These are phyloP conservation scores for Choiromyces venosus DNA, from an alignment of 495 filamentous ascomycete species.

Conservation along the genomic window DNA sequence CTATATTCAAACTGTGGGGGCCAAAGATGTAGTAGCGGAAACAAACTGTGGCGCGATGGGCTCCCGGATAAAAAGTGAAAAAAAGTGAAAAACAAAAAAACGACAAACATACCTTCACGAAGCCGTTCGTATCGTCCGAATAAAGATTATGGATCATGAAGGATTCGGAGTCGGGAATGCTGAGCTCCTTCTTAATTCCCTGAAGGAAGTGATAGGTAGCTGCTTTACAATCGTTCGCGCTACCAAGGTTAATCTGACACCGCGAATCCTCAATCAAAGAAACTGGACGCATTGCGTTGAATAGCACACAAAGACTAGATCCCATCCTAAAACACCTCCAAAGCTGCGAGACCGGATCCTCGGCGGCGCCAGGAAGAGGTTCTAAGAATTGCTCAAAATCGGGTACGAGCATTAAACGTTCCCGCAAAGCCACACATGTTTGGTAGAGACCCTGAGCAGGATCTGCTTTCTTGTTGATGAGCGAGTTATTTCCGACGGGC, in stretches of 20 bases:
- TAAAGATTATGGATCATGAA: conserved; percentile 90
- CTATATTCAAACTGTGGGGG: background rate
- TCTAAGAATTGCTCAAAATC: conserved; percentile 66
- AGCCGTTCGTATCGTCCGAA: conserved; percentile 90
- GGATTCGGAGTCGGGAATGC: conserved; percentile 70
- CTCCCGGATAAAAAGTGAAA: background rate
- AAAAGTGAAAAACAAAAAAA: background rate
- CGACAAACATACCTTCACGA: conserved; percentile 69
- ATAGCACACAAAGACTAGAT: conserved; percentile 78
- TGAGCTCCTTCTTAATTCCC: conserved; percentile 64
- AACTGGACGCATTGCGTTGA: conserved; percentile 70
- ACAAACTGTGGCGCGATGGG: background rate
- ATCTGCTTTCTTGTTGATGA: conserved; percentile 91
- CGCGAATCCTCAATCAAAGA: conserved; percentile 58
- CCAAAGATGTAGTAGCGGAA: background rate
- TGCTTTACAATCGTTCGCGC: conserved; percentile 47
- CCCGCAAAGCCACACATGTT: conserved; percentile 78
- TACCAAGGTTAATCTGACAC: conserved; percentile 33
- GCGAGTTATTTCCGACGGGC: conserved; percentile 45
- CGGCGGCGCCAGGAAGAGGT: conserved; percentile 54
- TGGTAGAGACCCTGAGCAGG: conserved; percentile 86
- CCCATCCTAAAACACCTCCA: conserved; percentile 85
- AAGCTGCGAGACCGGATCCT: conserved; percentile 81
- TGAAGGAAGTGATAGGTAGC: conserved; percentile 67
- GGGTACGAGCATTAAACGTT: conserved; percentile 73